Conservation (phyloP, 2,329 filamentous ascomycete genomes). For the Lomentospora prolificans region DNA sequence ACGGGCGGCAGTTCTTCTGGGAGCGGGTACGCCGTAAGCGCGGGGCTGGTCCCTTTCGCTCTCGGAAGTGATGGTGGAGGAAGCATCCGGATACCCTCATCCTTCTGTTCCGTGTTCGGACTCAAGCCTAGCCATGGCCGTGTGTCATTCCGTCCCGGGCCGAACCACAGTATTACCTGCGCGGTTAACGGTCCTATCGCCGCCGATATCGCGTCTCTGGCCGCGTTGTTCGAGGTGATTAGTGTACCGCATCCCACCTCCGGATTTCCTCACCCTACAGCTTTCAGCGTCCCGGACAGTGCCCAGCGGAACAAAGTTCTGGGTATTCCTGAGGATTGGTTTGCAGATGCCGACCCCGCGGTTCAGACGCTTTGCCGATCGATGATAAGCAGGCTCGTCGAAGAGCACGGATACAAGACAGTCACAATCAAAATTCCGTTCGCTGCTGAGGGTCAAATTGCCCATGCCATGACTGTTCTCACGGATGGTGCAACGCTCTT, state of each 20-base stretch:
- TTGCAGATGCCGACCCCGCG: slow-evolving; percentile 33
- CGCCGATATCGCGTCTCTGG: slow-evolving; percentile 55
- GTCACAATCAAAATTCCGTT: slow-evolving; percentile 50
- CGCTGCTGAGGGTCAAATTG: slow-evolving; percentile 54
- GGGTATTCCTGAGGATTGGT: slow-evolving; percentile 57
- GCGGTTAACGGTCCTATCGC: slow-evolving; percentile 61
- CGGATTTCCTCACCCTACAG: slow-evolving; percentile 34
- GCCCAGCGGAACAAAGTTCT: slow-evolving; percentile 35
- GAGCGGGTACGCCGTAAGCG: slow-evolving; percentile 58
- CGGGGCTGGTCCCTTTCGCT: slow-evolving; percentile 61
- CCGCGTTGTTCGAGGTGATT: slow-evolving; percentile 54
- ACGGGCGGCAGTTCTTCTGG: slow-evolving; percentile 69
- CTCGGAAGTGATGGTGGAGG: slow-evolving; percentile 67
- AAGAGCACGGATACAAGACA: slow-evolving; percentile 39
- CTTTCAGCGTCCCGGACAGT: slow-evolving; percentile 17
- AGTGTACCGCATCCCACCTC: slow-evolving; percentile 51
- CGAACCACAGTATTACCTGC: slow-evolving; percentile 49
- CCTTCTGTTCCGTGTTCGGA: slow-evolving; percentile 64
- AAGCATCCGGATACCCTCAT: slow-evolving; percentile 62
- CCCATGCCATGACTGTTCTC: slow-evolving; percentile 66
- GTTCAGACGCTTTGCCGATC: slow-evolving; percentile 30
- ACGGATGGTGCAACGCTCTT: slow-evolving; percentile 44
- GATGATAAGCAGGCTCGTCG: slow-evolving; percentile 42
- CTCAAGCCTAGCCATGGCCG: slow-evolving; percentile 63
- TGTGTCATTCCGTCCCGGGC: slow-evolving; percentile 50